Base-by-base conservation (phyloP, 2,329 filamentous ascomycete genomes). In the Colletotrichum cordylinicola region DNA sequence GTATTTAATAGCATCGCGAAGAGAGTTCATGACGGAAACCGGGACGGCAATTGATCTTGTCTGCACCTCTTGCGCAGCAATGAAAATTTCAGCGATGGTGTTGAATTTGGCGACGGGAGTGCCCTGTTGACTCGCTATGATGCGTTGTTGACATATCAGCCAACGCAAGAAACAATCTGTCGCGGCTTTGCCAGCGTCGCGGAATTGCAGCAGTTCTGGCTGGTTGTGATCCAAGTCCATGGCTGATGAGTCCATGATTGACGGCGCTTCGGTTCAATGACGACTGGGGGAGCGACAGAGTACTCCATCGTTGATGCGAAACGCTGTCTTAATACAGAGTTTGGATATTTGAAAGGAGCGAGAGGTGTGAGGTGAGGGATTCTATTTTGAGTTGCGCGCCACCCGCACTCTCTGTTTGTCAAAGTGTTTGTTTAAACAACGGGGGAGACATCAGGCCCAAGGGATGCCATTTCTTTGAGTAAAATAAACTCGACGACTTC, bases 271-370 rank as follows among this genome's bases (percentile, higher is more conserved):
- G 43, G 5, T 48, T 48, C 43, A 6, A n/a, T 10, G 18, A 21
- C 8, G 9, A 4, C 43, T 13, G 4, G 18, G 43, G 4, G 0
- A 1, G 6, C 10, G 2, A 7, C 9, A n/a, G 43, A 48, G 43
- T 15, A 21, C 18, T 48, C 10, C 43, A 48, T 48, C 43, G 4
- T 48, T 4, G 43, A 48, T 48, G 43, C 18, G 1, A n/a, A 21
- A 48, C 0, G 43, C 43, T 21, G 43, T 21, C 43, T 48, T 48
- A 48, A n/a, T 48, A 48, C 43, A 6, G 12, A 48, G 6, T 1
- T 21, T 48, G 43, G 1, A 0, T 13, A 48, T 15, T 48, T 48
- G 43, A 3, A 7, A 48, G 18, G 43, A 21, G 9, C 2, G 43
- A 3, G 10, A 48, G 13, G 18, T 8, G 12, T 48, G 43, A 21